Evolutionary conservation across 805 yeast genomes (phyloP).

Genomic region (Lipomyces spencermartinsiae): DNA sequence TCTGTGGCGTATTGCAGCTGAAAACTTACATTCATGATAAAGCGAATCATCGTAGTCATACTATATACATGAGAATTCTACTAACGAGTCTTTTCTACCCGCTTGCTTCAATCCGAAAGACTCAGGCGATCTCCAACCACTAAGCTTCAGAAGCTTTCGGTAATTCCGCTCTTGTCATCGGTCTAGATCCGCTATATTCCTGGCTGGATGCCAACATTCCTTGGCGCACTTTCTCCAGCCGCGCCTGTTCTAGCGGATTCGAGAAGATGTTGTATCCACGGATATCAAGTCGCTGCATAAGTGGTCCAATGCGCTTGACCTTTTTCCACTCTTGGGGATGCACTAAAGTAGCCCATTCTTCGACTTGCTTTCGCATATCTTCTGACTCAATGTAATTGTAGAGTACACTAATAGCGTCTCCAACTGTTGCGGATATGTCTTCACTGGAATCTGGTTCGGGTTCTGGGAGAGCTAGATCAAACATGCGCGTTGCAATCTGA

Average conservation of each 20-base stretch:
- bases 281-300: constrained; percentile 19
- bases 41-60: too few relatives aligned
- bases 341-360: constrained; percentile 38
- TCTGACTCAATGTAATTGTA: constrained; percentile 51
- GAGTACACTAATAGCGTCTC: constrained; percentile 55
- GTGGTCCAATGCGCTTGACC: constrained; percentile 14
- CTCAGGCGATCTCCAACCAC: too few relatives aligned
- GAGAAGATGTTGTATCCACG: constrained; percentile 9
- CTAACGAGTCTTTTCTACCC: too few relatives aligned
- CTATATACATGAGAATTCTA: too few relatives aligned
- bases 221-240: neutral
- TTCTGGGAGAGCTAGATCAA: constrained; percentile 53
- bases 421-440: constrained; percentile 39
- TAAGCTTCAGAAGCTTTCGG: neutral
- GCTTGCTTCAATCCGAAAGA: too few relatives aligned
- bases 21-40: too few relatives aligned
- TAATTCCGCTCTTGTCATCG: neutral
- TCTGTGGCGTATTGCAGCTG: too few relatives aligned
- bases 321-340: constrained; percentile 37
- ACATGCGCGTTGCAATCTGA: constrained; percentile 55
- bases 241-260: neutral
- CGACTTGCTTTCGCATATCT: constrained; percentile 35
- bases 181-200: neutral
- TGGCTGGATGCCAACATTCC: neutral
- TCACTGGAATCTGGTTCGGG: constrained; percentile 40